Evolutionary conservation across 2,329 filamentous ascomycete genomes (phyloP), one percentile per base, ranked within the genome.

Genomic region (Epichloe bromicola): DNA sequence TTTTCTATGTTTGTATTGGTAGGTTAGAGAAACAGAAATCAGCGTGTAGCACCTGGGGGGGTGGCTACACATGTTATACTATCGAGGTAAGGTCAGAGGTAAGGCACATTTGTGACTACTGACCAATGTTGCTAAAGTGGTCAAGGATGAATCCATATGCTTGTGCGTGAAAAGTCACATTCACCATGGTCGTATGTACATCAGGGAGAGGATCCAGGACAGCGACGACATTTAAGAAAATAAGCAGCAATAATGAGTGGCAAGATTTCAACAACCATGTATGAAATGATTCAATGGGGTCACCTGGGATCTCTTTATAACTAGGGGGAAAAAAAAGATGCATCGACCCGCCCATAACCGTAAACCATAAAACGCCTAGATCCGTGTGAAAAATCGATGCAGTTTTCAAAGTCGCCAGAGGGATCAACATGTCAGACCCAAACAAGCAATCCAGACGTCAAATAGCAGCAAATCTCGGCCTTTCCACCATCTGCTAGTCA

Each of bases 1-100:
- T 30, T 30, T 39, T 17, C 33, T 52, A 41, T 48, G n/a, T 56
- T 48, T 54, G 50, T 54, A 54, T 37, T 54, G 53, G 47, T 54
- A 48, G 46, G 50, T 47, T 46, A 50, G 46, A 51, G 49, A 52
- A 38, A 37, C 41, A 50, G 14, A 49, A 47, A 48, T 38, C 46
- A 49, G 42, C 38, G 46, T 33, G 49, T 47, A 46, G 52, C 49
- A 46, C 40, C 44, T 42, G 43, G 33, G 23, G 30, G 36, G 38
- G 49, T 44, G 51, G 51, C 47, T 47, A 46, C 47, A 36, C 30
- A 15, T 26, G 40, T 34, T 20, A n/a, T 49, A 44, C 34, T 41
- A 39, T 63, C 58, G 63, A 74, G 72, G 74, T 74, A 75, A 74
- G 71, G 72, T 75, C 71, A 73, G 73, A 74, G 74, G 73, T 76